Evolutionary conservation across 169 alveolate genomes (phyloP).

Genomic region (Cryptosporidium ryanae): DNA sequence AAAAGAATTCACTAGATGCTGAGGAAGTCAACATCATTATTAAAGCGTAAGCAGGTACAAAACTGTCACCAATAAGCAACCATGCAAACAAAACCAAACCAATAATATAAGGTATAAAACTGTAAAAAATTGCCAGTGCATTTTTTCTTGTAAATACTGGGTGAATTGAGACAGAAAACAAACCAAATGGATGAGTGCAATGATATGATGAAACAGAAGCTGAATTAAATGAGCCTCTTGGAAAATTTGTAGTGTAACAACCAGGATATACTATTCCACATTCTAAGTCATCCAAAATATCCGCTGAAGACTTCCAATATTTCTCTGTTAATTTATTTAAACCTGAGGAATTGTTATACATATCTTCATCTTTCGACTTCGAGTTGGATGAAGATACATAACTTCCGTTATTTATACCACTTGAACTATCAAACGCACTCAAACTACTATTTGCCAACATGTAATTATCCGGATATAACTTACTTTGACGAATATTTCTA

Average conservation of each 20-base stretch:
- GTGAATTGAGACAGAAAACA: conserved; percentile 68
- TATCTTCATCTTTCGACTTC: conserved; percentile 12
- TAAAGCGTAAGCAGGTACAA: conserved; percentile 62
- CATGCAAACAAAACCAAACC: conserved; percentile 62
- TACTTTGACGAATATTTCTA: conserved; percentile 65
- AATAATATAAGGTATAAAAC: conserved; percentile 71
- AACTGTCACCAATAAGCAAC: conserved; percentile 57
- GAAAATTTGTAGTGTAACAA: conserved; percentile 28
- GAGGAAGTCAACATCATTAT: conserved; percentile 71
- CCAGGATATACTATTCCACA: conserved; percentile 72
- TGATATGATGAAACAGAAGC: conserved; percentile 27
- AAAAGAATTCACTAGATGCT: conserved; percentile 71
- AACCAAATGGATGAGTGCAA: conserved; percentile 56
- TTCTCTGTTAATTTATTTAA: conserved; percentile 8
- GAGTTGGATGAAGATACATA: not conserved
- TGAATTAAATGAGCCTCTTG: conserved; percentile 18
- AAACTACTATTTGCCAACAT: conserved; percentile 1
- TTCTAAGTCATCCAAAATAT: conserved; percentile 62
- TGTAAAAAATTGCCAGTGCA: conserved; percentile 62
- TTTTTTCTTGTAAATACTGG: conserved; percentile 72
- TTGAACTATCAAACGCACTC: not conserved
- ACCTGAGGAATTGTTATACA: conserved; percentile 6
- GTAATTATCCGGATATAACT: conserved; percentile 12
- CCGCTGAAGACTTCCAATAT: conserved; percentile 70
- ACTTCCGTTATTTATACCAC: not conserved